Percentiles rank a stretch among this genome's conserved stretches.
phyloP scores from a whole-genome alignment of 306 rosid genomes.

The Sesbania bispinosa region DNA sequence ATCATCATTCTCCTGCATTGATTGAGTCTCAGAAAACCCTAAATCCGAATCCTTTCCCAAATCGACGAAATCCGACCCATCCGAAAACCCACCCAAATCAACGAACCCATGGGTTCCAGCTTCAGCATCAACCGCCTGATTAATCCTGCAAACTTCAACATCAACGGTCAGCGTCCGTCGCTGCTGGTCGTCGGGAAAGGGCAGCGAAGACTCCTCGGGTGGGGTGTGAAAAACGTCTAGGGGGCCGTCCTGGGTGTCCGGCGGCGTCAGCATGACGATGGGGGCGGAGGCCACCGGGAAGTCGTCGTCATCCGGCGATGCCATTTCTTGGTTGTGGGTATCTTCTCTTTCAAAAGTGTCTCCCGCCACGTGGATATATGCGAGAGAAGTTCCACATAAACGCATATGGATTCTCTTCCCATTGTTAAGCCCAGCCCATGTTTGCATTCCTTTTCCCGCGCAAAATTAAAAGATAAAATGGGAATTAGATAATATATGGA shows the following conservation, averaged over 20 bases:
- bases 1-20: neutral
- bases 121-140: neutral
- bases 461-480: too few relatives aligned
- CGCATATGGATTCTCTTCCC: too few relatives aligned
- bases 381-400: too few relatives aligned
- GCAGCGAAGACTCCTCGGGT: constrained; percentile 32
- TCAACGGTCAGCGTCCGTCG: neutral
- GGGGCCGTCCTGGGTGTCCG: constrained; percentile 27
- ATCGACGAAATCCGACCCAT: constrained; percentile 18
- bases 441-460: too few relatives aligned
- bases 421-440: too few relatives aligned
- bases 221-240: constrained; percentile 56
- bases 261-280: constrained; percentile 32
- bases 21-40: constrained; percentile 28
- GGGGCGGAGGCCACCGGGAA: neutral
- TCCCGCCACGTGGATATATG: too few relatives aligned
- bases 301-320: neutral
- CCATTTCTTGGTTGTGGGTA: too few relatives aligned
- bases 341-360: too few relatives aligned
- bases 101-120: neutral
- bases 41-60: constrained; percentile 31
- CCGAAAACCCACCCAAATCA: neutral
- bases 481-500: too few relatives aligned
- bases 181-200: constrained; percentile 27
- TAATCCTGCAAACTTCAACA: neutral